A percentile compares a stretch with the other conserved stretches of the same genome.
These are phyloP conservation scores for Wickerhamiella cacticola DNA, from an alignment of 805 yeast species.

Conservation along the genomic window DNA sequence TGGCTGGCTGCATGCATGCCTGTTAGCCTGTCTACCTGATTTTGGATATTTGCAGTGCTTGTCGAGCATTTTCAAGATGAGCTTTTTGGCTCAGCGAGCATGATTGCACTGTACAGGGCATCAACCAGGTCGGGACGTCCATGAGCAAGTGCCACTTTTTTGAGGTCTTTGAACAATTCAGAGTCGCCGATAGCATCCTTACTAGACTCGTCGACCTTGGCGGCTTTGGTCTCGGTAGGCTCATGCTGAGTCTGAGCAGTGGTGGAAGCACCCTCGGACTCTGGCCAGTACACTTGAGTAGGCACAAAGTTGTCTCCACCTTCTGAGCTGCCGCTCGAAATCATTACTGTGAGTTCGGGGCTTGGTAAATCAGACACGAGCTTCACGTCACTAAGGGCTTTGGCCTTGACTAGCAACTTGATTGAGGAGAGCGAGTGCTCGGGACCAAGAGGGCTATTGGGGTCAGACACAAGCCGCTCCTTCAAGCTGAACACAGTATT, in stretches of 20 bases:
- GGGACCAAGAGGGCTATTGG: conserved; percentile 20
- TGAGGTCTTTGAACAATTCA: neutral
- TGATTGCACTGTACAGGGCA: no score
- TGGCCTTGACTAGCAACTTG: conserved; percentile 18
- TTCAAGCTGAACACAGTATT: conserved; percentile 25
- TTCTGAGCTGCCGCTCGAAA: conserved; percentile 4
- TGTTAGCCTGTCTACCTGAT: no score
- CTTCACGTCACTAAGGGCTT: conserved; percentile 20
- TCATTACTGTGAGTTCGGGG: conserved; percentile 21
- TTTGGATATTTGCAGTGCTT: no score
- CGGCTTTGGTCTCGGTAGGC: neutral
- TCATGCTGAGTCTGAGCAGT: neutral
- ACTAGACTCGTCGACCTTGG: no score
- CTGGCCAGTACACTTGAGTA: conserved; percentile 21
- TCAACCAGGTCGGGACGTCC: conserved; percentile 8
- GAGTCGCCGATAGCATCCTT: neutral
- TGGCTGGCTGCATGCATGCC: no score
- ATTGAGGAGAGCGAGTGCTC: conserved; percentile 13
- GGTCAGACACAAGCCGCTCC: conserved; percentile 25
- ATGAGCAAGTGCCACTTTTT: neutral
- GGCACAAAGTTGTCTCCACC: conserved; percentile 16
- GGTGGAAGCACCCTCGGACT: neutral
- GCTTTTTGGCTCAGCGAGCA: no score
- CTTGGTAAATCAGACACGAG: conserved; percentile 18
- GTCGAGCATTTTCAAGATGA: no score